A percentile compares a stretch with the other conserved stretches of the same genome.
Conservation (phyloP, 441 rosid species). For the Populus trichocarpa region DNA sequence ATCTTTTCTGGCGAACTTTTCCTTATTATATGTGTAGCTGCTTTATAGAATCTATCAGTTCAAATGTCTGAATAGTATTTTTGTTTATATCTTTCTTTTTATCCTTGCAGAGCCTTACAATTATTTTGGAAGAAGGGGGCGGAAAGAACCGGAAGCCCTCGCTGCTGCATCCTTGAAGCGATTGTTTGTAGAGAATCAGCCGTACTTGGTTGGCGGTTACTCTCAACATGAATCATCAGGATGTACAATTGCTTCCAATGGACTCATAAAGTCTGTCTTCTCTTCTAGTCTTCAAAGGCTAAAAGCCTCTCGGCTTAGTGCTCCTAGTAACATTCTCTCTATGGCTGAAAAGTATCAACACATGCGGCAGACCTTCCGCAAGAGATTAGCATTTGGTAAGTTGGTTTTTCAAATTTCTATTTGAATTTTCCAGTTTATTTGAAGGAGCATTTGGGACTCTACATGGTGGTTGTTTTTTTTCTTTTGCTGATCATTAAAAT, state of each 20-base stretch:
- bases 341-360: slow-evolving; percentile 83
- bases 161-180: slow-evolving; percentile 95
- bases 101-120: slow-evolving; percentile 77
- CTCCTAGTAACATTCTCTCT: slow-evolving; percentile 61
- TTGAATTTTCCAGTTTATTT: not conserved
- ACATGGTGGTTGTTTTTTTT: slow-evolving; percentile 1
- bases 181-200: slow-evolving; percentile 84
- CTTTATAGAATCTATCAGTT: slow-evolving; percentile 6
- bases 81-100: slow-evolving; percentile 15
- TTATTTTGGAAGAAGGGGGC: slow-evolving; percentile 86
- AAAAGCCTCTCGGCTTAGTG: slow-evolving; percentile 52
- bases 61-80: slow-evolving; percentile 6
- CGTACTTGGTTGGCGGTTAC: slow-evolving; percentile 84
- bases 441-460: not conserved
- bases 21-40: not conserved
- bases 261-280: slow-evolving; percentile 43
- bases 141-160: slow-evolving; percentile 94
- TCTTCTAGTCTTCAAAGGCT: slow-evolving; percentile 53
- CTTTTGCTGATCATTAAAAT: slow-evolving; percentile 17
- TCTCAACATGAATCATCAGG: slow-evolving; percentile 62
- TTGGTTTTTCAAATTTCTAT: slow-evolving; percentile 2
- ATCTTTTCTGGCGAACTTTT: slow-evolving; percentile 4
- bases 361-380: slow-evolving; percentile 83
- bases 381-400: slow-evolving; percentile 97
- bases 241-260: slow-evolving; percentile 35